Base-by-base conservation (phyloP, 345 rosid genomes). In the Salix exigua region DNA sequence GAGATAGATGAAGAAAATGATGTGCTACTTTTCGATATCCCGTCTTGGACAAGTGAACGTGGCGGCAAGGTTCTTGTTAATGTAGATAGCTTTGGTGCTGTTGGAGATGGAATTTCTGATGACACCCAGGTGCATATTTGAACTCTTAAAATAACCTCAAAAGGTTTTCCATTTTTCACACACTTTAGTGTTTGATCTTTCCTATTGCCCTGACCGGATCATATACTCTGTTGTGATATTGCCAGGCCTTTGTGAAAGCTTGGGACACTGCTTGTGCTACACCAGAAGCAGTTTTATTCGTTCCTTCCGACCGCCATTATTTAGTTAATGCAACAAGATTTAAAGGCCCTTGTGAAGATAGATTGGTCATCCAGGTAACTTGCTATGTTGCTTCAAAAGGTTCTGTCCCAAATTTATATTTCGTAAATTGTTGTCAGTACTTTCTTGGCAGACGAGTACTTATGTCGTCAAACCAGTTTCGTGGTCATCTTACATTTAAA, bases 51-150 rank as follows among this genome's bases (percentile, higher is more conserved):
- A 65, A 88, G 89, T 79, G 89, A 86, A 76, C 81, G 78, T 35
- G 88, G 93, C 51, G 76, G 87, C 76, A 89, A 83, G 87, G 91
- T 88, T 82, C 88, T 94, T 69, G 95, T 96, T 76, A 94, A 96
- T 78, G 97, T 96, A 28, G 97, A 96, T 79, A 91, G 95, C 89
- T 96, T 96, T 48, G 91, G 90, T 68, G 97, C 98, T 42, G 89
- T 67, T 77, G 99, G 97, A 85, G 89, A 96, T 87, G 99, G 97
- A 74, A 83, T 88, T 80, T 85, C 94, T 72, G 98, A 96, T 84
- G 98, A 96, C 78, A 92, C 98, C n/a, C 79, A 91, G 99, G 99
- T 95, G 46, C 62, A 71, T 72, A 81, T 84, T 70, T 78, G 72
- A 16, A 63, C 26, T 68, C 75, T 70, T 66, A 13, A 5, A 88